Evolutionary conservation across 768 basidiomycete species (phyloP).

Genomic region (Phlebiopsis gigantea): DNA sequence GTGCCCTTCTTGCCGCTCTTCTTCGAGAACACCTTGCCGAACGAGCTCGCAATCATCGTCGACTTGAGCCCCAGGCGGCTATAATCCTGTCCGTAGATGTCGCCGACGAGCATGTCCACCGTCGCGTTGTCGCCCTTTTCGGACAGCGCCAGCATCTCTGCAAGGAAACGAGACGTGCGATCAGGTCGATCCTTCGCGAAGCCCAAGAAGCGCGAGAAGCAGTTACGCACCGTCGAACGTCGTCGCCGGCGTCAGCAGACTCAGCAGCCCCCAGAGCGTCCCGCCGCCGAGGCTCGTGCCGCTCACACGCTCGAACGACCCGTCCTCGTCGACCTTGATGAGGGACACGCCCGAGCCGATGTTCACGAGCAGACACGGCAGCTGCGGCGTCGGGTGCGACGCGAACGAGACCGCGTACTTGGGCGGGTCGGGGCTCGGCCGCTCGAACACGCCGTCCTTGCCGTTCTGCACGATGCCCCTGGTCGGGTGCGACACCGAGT

Average conservation of each 20-base stretch:
- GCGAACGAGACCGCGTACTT: conserved; percentile 87
- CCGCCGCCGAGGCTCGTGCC: conserved; percentile 97
- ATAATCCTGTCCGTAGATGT: conserved; percentile 99
- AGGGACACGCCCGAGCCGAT: conserved; percentile 98
- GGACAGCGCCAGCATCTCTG: conserved; percentile 95
- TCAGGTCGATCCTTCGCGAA: background rate
- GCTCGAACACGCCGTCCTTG: conserved; percentile 43
- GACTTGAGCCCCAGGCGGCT: conserved; percentile 93
- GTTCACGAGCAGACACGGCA: conserved; percentile 95
- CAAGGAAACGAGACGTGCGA: conserved; percentile 3
- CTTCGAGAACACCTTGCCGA: conserved; percentile 96
- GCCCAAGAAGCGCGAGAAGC: background rate
- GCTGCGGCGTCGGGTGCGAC: conserved; percentile 73
- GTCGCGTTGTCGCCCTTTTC: conserved; percentile 90
- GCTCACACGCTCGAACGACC: conserved; percentile 91
- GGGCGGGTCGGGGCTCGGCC: conserved; percentile 90
- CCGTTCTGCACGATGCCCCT: conserved; percentile 7
- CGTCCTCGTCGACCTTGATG: conserved; percentile 95
- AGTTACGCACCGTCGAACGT: conserved; percentile 87
- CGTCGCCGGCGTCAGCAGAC: conserved; percentile 89
- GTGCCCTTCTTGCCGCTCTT: conserved; percentile 73
- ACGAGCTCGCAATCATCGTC: conserved; percentile 95
- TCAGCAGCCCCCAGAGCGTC: conserved; percentile 94
- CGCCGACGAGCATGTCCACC: conserved; percentile 98
- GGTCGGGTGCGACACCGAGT: conserved; percentile 37